These are phyloP conservation scores for Calycina herbarum DNA, from an alignment of 2,329 filamentous ascomycete species.

Conservation along the genomic window DNA sequence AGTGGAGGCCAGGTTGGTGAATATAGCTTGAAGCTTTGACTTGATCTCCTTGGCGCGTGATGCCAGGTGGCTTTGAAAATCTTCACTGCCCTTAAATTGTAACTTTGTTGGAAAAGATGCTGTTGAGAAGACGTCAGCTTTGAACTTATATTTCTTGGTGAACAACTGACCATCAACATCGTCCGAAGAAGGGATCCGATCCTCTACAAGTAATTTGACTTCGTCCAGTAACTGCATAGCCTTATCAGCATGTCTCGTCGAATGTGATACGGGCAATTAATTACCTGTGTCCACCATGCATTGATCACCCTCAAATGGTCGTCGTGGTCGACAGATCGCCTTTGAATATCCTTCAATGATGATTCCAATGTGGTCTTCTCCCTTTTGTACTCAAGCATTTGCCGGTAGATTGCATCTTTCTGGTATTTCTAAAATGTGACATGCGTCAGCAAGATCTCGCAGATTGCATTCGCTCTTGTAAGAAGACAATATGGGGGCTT, in stretches of 20 bases:
- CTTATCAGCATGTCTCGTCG: slow-evolving; percentile 1
- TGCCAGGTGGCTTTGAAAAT: slow-evolving; percentile 81
- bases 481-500: slow-evolving; percentile 18
- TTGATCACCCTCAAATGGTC: slow-evolving; percentile 90
- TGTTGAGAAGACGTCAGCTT: slow-evolving; percentile 38
- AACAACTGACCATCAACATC: slow-evolving; percentile 40
- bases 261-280: slow-evolving; percentile 32
- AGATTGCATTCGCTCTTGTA: slow-evolving; percentile 12
- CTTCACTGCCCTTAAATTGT: slow-evolving; percentile 61
- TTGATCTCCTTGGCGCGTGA: slow-evolving; percentile 76
- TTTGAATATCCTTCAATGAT: slow-evolving; percentile 77
- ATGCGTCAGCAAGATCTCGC: slow-evolving; percentile 37
- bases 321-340: slow-evolving; percentile 79
- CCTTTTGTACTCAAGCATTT: slow-evolving; percentile 97
- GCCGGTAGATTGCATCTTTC: slow-evolving; percentile 94
- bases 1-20: slow-evolving; percentile 54
- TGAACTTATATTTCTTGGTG: slow-evolving; percentile 21
- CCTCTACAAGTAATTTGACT: slow-evolving; percentile 58
- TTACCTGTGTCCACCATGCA: slow-evolving; percentile 90
- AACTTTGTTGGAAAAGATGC: slow-evolving; percentile 59
- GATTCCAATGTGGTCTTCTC: slow-evolving; percentile 80
- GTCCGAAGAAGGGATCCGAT: slow-evolving; percentile 46
- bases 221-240: slow-evolving; percentile 59
- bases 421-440: slow-evolving; percentile 68
- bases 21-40: slow-evolving; percentile 68